These are phyloP conservation scores for Prunus kanzakura DNA, from an alignment of 306 rosid species.

Conservation along the genomic window DNA sequence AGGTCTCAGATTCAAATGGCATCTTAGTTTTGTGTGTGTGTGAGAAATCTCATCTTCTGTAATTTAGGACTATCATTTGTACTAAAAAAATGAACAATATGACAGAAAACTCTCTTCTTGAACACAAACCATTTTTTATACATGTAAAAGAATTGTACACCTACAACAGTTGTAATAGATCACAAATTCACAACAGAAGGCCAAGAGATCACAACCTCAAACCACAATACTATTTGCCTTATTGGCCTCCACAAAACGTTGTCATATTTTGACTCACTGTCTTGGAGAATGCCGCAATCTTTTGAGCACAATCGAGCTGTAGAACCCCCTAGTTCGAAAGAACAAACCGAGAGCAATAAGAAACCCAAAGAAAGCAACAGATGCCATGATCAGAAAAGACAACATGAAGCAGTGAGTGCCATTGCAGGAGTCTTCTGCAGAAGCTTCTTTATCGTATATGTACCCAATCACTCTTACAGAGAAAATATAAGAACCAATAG, in stretches of 20 bases:
- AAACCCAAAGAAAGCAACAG: constrained; percentile 53
- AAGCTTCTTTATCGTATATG: constrained; percentile 64
- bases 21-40: no score
- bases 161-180: neutral
- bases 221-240: neutral
- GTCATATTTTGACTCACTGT: neutral
- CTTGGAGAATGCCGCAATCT: constrained; percentile 37
- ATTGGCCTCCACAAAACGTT: neutral
- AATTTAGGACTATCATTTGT: no score
- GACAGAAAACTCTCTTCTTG: neutral
- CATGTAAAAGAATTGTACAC: neutral
- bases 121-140: no score
- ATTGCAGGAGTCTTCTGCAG: constrained; percentile 37
- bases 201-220: neutral
- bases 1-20: no score
- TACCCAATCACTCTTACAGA: constrained; percentile 76
- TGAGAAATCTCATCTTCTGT: no score
- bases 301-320: constrained; percentile 41
- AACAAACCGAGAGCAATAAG: constrained; percentile 55
- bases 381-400: constrained; percentile 71
- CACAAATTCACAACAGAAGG: neutral
- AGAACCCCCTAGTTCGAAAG: constrained; percentile 65
- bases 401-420: constrained; percentile 71
- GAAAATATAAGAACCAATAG: constrained; percentile 81
- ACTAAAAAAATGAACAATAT: no score